A percentile compares a stretch with the other conserved stretches of the same genome.
Conservation (phyloP, 176 grass and related monocot genomes). For the Eleusine indica region DNA sequence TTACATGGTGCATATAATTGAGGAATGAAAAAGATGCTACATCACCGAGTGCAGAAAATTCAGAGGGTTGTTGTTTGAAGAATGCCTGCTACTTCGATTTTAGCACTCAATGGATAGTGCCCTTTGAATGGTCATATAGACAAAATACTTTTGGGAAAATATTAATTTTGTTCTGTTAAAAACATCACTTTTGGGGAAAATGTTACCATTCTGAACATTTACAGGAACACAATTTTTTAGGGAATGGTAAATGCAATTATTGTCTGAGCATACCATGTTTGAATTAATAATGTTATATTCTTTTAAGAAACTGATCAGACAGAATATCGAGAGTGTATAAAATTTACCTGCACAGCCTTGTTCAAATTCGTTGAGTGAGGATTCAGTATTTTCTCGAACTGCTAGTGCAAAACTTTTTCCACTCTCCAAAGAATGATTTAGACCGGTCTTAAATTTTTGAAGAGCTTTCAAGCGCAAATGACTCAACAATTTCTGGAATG, state of each 20-base stretch:
- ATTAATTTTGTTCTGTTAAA: neutral
- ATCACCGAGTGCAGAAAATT: neutral
- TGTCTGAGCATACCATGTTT: neutral
- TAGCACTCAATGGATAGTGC: neutral
- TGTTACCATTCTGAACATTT: neutral
- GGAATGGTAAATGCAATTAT: neutral
- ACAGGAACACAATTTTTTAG: too few relatives aligned
- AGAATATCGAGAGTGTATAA: neutral
- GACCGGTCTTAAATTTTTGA: conserved; percentile 83
- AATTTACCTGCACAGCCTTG: conserved; percentile 53
- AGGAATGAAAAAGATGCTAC: conserved; percentile 6
- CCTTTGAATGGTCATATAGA: neutral
- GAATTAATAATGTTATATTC: neutral
- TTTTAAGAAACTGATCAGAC: neutral
- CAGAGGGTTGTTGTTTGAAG: conserved; percentile 6
- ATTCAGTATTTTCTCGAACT: conserved; percentile 59
- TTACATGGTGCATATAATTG: conserved; percentile 2
- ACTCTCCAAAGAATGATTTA: conserved; percentile 61
- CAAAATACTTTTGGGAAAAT: conserved; percentile 2
- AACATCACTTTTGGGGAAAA: neutral
- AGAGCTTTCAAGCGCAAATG: conserved; percentile 69
- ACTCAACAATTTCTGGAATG: conserved; percentile 79
- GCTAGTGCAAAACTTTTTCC: conserved; percentile 65
- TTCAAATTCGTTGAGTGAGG: conserved; percentile 67
- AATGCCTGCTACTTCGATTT: conserved; percentile 1